Evolutionary conservation across 1,284 basidiomycete species (phyloP), one percentile per base, ranked within the genome.

Genomic region (Ceratobasidium sp.): DNA sequence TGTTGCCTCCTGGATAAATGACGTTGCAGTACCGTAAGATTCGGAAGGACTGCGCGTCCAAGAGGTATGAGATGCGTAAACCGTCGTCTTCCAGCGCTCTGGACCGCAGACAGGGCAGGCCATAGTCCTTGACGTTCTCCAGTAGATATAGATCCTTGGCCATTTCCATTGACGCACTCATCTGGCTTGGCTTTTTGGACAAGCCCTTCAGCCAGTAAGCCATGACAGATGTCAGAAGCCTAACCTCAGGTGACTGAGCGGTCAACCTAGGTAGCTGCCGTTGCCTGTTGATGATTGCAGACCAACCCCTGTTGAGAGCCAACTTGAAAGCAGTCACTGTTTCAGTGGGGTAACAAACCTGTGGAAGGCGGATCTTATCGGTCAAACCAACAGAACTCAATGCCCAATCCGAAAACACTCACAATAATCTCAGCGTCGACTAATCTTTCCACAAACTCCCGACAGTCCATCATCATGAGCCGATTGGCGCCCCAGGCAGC

Each of bases 321-420:
- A 47, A 16, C n/a, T 58, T 58, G 67, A 46, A 28, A 11, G 28
- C 28, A 8, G 50, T 21, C 6, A 70, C n/a, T 4, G 26, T 38
- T 13, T 7, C 28, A 18, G 52, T 57, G 4, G 50, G 66, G 11
- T 57, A 41, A 26, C 38, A 43, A 55, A 57, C 38, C 66, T 69
- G n/a, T n/a, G n/a, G n/a, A n/a, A n/a, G n/a, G n/a, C n/a, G n/a
- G n/a, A n/a, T n/a, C n/a, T n/a, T n/a, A 28, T 55, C 23, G 16
- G 28, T 16, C 8, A 21, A 55, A 23, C 7, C n/a, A 55, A 3
- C 14, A 11, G 5, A 6, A 38, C 11, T 38, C 35, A 38, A 38
- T n/a, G n/a, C 35, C 35, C 4, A 11, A 38, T 38, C 11, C 35
- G 11, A 4, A 23, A 32, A 30, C 16, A 38, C 54, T 43, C 41